Percentiles rank a stretch among this genome's conserved stretches.
Evolutionary conservation across 495 filamentous ascomycete species (phyloP).

Genomic region (Rhizodiscina lignyota): DNA sequence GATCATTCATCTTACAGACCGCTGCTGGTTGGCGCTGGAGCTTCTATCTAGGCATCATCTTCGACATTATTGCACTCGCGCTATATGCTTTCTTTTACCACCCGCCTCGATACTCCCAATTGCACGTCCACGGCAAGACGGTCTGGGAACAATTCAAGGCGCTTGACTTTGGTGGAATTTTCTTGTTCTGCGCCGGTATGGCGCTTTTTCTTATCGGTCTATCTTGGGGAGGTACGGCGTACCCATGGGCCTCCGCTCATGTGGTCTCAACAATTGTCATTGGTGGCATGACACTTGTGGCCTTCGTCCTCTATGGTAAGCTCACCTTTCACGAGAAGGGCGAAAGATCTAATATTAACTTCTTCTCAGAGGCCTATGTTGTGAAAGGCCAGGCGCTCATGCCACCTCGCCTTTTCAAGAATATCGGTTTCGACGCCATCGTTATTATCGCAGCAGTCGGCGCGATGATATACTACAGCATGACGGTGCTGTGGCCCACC

Average conservation of each 20-base stretch:
- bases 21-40: slow-evolving; percentile 34
- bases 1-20: slow-evolving; percentile 12
- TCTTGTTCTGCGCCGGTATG: slow-evolving; percentile 18
- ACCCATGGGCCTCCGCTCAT: slow-evolving; percentile 32
- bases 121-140: slow-evolving; percentile 14
- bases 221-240: slow-evolving; percentile 29
- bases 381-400: slow-evolving; percentile 17
- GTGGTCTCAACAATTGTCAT: slow-evolving; percentile 29
- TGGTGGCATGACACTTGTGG: slow-evolving; percentile 24
- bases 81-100: slow-evolving; percentile 18
- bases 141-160: slow-evolving; percentile 19
- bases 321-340: slow-evolving; percentile 1
- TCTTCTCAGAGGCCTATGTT: slow-evolving; percentile 9
- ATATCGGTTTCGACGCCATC: slow-evolving; percentile 15
- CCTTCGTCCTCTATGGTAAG: slow-evolving; percentile 25
- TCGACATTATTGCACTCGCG: slow-evolving; percentile 20
- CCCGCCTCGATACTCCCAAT: slow-evolving; percentile 15
- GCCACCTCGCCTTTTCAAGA: slow-evolving; percentile 20
- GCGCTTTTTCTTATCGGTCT: slow-evolving; percentile 21
- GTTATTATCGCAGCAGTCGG: slow-evolving; percentile 14
- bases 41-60: slow-evolving; percentile 63
- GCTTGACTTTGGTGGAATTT: slow-evolving; percentile 21
- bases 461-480: slow-evolving; percentile 20
- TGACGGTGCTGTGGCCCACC: slow-evolving; percentile 18
- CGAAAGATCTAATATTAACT: too few relatives aligned